A percentile compares a stretch with the other conserved stretches of the same genome.
Conservation (phyloP, 2,329 filamentous ascomycete genomes). For the Fusarium nygamai region DNA sequence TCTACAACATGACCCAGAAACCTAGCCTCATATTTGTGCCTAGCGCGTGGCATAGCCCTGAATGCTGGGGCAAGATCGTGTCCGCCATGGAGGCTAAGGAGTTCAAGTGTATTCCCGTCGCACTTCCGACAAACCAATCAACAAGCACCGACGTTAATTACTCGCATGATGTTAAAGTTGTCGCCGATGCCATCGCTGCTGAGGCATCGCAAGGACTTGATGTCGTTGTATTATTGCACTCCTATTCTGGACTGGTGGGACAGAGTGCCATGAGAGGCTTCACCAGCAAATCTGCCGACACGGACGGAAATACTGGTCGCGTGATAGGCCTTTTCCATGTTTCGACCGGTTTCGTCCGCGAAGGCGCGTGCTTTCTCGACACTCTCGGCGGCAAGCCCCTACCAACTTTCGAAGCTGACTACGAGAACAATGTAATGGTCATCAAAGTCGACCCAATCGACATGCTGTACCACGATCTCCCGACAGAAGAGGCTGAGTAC, state of each 20-base stretch:
- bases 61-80: conserved; percentile 50
- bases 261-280: conserved; percentile 58
- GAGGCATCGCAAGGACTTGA: conserved; percentile 52
- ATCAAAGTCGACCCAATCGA: conserved; percentile 51
- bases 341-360: conserved; percentile 54
- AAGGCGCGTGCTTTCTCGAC: conserved; percentile 54
- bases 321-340: conserved; percentile 58
- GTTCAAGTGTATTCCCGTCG: conserved; percentile 48
- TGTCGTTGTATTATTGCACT: conserved; percentile 60
- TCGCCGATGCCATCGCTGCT: conserved; percentile 47
- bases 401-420: conserved; percentile 53
- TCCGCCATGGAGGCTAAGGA: conserved; percentile 46
- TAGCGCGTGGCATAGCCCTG: conserved; percentile 58
- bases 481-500: conserved; percentile 52
- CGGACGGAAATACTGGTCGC: conserved; percentile 40
- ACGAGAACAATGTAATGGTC: conserved; percentile 53
- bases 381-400: conserved; percentile 53
- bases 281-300: conserved; percentile 25
- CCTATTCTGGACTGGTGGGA: conserved; percentile 59
- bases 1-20: conserved; percentile 33
- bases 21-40: conserved; percentile 56
- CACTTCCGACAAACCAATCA: conserved; percentile 51
- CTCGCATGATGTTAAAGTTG: conserved; percentile 54
- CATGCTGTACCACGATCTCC: conserved; percentile 62
- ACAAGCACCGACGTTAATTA: conserved; percentile 50